These are phyloP conservation scores for Camelina sativa DNA, from an alignment of 345 rosid species.

Conservation along the genomic window DNA sequence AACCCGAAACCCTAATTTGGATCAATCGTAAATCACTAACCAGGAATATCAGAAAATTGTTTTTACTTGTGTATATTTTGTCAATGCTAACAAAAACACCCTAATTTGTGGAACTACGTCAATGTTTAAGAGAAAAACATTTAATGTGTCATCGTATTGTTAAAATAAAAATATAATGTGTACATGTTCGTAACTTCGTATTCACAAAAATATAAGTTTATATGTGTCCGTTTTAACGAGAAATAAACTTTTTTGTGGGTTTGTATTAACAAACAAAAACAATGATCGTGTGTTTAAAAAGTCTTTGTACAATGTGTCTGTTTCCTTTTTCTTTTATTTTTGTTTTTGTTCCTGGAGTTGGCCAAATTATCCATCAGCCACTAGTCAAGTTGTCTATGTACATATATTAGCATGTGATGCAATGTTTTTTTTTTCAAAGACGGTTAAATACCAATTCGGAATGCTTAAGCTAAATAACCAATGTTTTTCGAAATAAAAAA, in stretches of 20 bases:
- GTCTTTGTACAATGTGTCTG: constrained; percentile 33
- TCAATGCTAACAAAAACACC: neutral
- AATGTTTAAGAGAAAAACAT: neutral
- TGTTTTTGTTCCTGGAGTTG: neutral
- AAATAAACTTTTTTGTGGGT: constrained; percentile 28
- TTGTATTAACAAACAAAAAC: constrained; percentile 17
- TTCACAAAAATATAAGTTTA: neutral
- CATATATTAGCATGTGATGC: neutral
- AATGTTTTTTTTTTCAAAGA: too few relatives aligned
- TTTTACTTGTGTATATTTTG: neutral
- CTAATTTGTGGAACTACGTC: neutral
- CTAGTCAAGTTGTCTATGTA: constrained; percentile 25
- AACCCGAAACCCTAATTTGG: neutral
- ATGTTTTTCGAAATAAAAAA: too few relatives aligned
- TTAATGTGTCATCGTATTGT: neutral
- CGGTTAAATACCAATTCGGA: neutral
- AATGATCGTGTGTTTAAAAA: constrained; percentile 22
- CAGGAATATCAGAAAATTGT: neutral
- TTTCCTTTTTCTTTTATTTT: neutral
- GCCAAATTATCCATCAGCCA: constrained; percentile 35
- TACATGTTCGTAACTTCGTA: neutral
- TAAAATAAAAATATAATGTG: neutral
- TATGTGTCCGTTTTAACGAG: constrained; percentile 8
- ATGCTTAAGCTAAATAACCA: neutral
- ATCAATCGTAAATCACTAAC: constrained; percentile 7